Conservation (phyloP, 352 stramenopile species). For the Phytopythium mirpurense region DNA sequence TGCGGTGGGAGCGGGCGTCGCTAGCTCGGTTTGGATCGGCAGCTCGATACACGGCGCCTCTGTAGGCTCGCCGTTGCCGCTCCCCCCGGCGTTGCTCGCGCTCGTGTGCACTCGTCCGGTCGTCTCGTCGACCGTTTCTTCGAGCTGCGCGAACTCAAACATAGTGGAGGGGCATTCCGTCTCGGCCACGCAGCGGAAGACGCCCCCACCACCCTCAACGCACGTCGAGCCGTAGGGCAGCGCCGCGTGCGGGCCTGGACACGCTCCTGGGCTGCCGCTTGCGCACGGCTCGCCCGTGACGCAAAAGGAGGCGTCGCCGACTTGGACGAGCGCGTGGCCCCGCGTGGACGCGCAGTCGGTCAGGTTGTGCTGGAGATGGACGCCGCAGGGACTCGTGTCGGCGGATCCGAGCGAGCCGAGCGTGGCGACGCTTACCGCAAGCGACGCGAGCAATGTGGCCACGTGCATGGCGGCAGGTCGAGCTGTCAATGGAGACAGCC, state of each 20-base stretch:
- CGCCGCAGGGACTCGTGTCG: not conserved
- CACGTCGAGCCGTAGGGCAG: conserved; percentile 1
- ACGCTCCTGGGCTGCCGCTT: not conserved
- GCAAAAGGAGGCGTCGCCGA: not conserved
- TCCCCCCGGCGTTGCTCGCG: not conserved
- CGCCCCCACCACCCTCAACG: not conserved
- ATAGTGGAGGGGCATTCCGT: not conserved
- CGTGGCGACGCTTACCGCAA: not conserved
- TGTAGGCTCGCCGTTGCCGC: not conserved
- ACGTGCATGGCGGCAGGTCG: not conserved
- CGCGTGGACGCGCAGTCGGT: not conserved
- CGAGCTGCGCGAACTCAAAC: not conserved
- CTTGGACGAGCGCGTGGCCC: not conserved
- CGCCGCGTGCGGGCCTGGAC: not conserved
- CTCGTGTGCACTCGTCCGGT: not conserved
- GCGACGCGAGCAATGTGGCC: not conserved
- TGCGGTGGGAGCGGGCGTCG: not conserved
- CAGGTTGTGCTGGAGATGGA: not conserved
- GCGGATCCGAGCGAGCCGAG: not conserved
- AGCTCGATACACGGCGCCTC: not conserved
- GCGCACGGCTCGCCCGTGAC: not conserved
- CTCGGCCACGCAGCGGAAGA: not conserved
- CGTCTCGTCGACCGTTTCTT: not conserved
- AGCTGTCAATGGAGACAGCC: not conserved
- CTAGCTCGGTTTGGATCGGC: not conserved